Percentiles rank a stretch among this genome's conserved stretches.
Conservation (phyloP, 2,329 filamentous ascomycete species). For the Calonectria leucothoes region DNA sequence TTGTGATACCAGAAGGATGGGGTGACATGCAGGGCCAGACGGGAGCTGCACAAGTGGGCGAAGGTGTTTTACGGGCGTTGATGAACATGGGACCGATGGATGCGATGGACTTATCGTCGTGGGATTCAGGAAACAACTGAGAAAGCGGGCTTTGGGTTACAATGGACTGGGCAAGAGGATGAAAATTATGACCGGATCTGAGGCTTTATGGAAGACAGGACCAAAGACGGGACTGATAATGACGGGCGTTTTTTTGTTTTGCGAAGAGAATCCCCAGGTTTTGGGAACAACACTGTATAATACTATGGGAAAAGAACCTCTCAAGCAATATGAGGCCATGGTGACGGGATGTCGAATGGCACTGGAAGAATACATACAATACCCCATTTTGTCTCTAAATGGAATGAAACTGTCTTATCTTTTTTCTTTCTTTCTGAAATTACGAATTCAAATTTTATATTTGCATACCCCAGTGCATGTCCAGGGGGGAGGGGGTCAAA, state of each 20-base stretch:
- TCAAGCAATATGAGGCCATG: slow-evolving; percentile 16
- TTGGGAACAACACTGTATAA: slow-evolving; percentile 25
- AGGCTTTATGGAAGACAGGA: slow-evolving; percentile 20
- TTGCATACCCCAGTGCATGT: not conserved
- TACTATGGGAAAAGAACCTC: slow-evolving; percentile 29
- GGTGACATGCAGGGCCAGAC: slow-evolving; percentile 53
- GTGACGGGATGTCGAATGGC: slow-evolving; percentile 23
- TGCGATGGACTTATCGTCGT: slow-evolving; percentile 65
- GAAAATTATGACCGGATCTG: not conserved
- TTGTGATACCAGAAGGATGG: slow-evolving; percentile 60
- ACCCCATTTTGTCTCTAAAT: slow-evolving; percentile 30
- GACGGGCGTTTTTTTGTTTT: slow-evolving; percentile 27
- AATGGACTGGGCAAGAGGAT: not conserved
- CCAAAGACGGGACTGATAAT: slow-evolving; percentile 9
- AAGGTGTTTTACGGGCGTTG: slow-evolving; percentile 67
- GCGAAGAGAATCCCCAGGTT: not conserved
- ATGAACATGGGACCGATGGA: slow-evolving; percentile 72
- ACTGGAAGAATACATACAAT: slow-evolving; percentile 28
- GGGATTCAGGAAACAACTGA: slow-evolving; percentile 54
- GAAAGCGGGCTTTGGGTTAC: slow-evolving; percentile 7
- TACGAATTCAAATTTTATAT: not conserved
- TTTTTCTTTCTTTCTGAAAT: not conserved
- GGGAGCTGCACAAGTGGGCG: slow-evolving; percentile 66
- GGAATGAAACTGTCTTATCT: slow-evolving; percentile 30
- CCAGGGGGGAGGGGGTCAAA: not conserved